These are phyloP conservation scores for Aspergillus heteromorphus DNA, from an alignment of 495 filamentous ascomycete genomes.

Conservation along the genomic window DNA sequence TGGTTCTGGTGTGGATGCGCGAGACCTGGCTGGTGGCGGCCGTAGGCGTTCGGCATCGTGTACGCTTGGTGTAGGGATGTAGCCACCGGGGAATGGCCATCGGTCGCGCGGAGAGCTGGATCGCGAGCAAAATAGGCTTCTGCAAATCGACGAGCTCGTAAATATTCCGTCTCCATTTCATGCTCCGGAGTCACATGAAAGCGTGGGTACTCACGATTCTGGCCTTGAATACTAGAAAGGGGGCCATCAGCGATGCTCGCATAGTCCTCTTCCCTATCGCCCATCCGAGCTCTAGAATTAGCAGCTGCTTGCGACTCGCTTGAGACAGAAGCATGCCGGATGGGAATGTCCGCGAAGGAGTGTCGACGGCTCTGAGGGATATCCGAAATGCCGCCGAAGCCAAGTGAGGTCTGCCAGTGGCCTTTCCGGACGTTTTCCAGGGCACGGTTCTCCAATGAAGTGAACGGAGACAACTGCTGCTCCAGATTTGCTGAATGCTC, in stretches of 20 bases:
- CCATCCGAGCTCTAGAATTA: conserved; percentile 25
- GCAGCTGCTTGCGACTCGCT: conserved; percentile 43
- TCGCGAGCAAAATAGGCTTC: conserved; percentile 47
- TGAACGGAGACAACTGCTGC: conserved; percentile 49
- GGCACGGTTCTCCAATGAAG: conserved; percentile 62
- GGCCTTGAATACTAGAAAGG: conserved; percentile 28
- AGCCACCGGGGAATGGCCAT: conserved; percentile 34
- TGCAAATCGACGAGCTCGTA: conserved; percentile 42
- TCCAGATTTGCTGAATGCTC: conserved; percentile 57
- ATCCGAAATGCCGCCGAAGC: conserved; percentile 66
- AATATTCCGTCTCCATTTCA: conserved; percentile 37
- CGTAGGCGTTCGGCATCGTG: conserved; percentile 41
- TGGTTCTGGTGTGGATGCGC: conserved; percentile 71
- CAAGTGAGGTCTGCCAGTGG: conserved; percentile 83
- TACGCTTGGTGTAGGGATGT: conserved; percentile 51
- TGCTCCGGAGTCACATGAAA: conserved; percentile 32
- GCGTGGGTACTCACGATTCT: conserved; percentile 41
- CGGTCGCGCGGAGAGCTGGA: conserved; percentile 33
- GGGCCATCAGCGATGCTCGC: conserved; percentile 29
- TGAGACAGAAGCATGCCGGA: conserved; percentile 59
- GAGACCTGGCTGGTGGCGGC: conserved; percentile 55
- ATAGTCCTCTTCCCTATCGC: conserved; percentile 37
- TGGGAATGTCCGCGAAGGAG: conserved; percentile 88
- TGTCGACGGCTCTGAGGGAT: conserved; percentile 85
- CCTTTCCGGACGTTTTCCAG: conserved; percentile 74